Evolutionary conservation across 441 rosid species (phyloP), one percentile per base, ranked within the genome.

Genomic region (Monsonia emarginata): DNA sequence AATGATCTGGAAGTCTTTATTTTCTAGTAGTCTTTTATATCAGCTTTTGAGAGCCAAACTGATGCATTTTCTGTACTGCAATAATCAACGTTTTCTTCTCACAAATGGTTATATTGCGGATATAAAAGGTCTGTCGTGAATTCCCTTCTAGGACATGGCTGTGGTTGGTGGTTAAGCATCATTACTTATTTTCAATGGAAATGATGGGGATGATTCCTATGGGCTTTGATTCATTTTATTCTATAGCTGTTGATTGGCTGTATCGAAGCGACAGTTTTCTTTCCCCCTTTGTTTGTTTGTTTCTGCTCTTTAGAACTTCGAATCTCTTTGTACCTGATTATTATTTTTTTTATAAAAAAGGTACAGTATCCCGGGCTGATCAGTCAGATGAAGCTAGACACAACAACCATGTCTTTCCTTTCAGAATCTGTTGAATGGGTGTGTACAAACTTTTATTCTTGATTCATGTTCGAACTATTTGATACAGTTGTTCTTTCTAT

Each of bases 361-460:
- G 91, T 92, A 68, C 96, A 88, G 24, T 92, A 89, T 77, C 98
- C 98, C 60, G 90, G 91, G 63, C 73, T 92, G 69, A 84, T 80
- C 78, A 76, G 66, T 65, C 86, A 84, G 77, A 85, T 90, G 98
- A 80, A 76, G 70, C 68, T 89, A 44, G 98, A 92, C 80, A 83
- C 76, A 65, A 71, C 71, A 73, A 83, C 85, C 46, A 88, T 92
- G 94, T 82, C 86, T 36, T 76, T 86, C 77, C 89, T 92, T 61
- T 86, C 95, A 14, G 84, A 80, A 68, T 80, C 84, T n/a, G 84
- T 84, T 56, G 73, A 82, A 58, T 79, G 85, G 95, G 95, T 91
- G 66, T 9, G 65, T 54, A 19, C 42, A 56, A 10, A 62, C 26
- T 64, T n/a, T 75, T 40, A 11, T 40, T 3, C 57, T 34, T 61